Evolutionary conservation across 768 basidiomycete genomes (phyloP), one percentile per base, ranked within the genome.

Genomic region (Chlorophyllum brunneum): DNA sequence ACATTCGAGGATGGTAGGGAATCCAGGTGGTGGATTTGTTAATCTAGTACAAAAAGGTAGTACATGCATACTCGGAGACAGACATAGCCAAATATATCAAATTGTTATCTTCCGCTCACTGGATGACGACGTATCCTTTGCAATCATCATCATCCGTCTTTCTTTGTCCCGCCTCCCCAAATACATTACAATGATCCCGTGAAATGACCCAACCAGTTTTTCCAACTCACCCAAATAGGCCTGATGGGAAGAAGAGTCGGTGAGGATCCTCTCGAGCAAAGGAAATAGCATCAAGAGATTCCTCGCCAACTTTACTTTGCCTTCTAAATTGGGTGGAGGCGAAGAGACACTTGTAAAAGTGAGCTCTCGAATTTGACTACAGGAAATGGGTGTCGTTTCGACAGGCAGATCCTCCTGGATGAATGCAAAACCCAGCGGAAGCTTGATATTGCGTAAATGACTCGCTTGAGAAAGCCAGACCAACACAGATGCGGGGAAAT

Each of bases 21-120:
- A 65, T 2, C 93, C 93, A 0, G 84, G 87, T 0, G 92, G 87
- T 0, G 92, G 92, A 64, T 93, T 89, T 0, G 93, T 95, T 4
- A 95, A 51, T n/a, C 38, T 49, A 37, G n/a, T n/a, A n/a, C n/a
- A n/a, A n/a, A n/a, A n/a, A n/a, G n/a, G n/a, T n/a, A n/a, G n/a
- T n/a, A n/a, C n/a, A n/a, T n/a, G n/a, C n/a, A n/a, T n/a, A n/a
- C n/a, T n/a, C n/a, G n/a, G n/a, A n/a, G n/a, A n/a, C n/a, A n/a
- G n/a, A n/a, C n/a, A n/a, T n/a, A n/a, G n/a, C n/a, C n/a, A n/a
- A n/a, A n/a, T n/a, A n/a, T n/a, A n/a, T n/a, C n/a, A n/a, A n/a
- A n/a, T n/a, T n/a, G n/a, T n/a, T n/a, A n/a, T n/a, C n/a, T n/a
- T n/a, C n/a, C n/a, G n/a, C n/a, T n/a, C n/a, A n/a, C n/a, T n/a